Evolutionary conservation across 768 basidiomycete genomes (phyloP), one percentile per base, ranked within the genome.

Genomic region (Rhizopogon salebrosus): DNA sequence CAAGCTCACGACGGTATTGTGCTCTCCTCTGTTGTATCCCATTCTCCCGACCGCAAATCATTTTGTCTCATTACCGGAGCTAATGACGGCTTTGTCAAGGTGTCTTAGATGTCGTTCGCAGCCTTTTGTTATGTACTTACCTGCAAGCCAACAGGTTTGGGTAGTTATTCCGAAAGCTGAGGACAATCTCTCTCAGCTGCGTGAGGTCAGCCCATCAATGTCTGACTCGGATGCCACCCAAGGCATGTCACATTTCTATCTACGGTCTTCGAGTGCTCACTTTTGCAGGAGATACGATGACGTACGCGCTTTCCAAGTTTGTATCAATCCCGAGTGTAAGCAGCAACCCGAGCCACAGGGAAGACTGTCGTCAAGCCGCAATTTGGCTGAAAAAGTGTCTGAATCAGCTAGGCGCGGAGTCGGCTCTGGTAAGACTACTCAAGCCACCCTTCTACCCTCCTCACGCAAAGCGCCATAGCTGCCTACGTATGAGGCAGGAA

Each of bases 331-430:
- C 85, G 1, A 95, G 93, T 41, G 80, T 99, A 46, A 93, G 91
- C 61, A 82, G 78, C 43, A 75, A 76, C 52, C 76, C 81, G 1
- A 63, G 70, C 1, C 82, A 89, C 63, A 77, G 82, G 51, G 92
- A 92, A 66, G 87, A 95, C 64, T 99, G 97, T 64, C 80, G 93
- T 49, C 95, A 98, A 64, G 90, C 92, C 1, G 94, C 93, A 5
- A 86, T 95, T 40, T 94, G 93, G 85, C 70, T 98, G 52, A 87
- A 88, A 63, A 93, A 92, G 59, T 91, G 91, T 60, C 72, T 99
- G 14, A 78, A 77, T 1, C 91, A 95, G 66, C 79, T 98, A 18
- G 97, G 97, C 14, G 95, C 94, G 3, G 79, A 86, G 35, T 80
- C 93, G 0, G 73, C 77, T 8, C 72, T 98, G 41, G 89, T 92